Conservation (phyloP, 371 early-diverging fungal genomes). For the Capillidium heterosporum region DNA sequence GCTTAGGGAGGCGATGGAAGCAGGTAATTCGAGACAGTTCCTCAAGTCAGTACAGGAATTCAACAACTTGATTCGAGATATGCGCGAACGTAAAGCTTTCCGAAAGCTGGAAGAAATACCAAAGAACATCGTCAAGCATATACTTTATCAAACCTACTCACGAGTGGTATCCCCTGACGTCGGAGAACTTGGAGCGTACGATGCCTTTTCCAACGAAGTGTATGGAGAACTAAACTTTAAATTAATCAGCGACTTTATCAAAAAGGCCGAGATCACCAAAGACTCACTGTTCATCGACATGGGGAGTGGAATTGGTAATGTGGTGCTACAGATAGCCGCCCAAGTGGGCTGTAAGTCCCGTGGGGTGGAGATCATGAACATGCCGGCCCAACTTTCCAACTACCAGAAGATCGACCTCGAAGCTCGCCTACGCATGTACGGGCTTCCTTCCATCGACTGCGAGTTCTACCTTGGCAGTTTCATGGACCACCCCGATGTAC, state of each 20-base stretch:
- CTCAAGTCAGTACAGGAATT: constrained; percentile 46
- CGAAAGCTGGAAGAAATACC: constrained; percentile 24
- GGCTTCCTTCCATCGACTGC: constrained; percentile 38
- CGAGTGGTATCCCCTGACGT: constrained; percentile 76
- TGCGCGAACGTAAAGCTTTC: constrained; percentile 13
- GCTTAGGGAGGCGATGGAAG: too few relatives aligned
- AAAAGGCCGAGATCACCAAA: constrained; percentile 38
- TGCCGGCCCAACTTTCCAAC: constrained; percentile 59
- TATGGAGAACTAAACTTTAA: constrained; percentile 85
- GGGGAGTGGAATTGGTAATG: constrained; percentile 91
- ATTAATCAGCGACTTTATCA: constrained; percentile 70
- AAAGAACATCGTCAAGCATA: constrained; percentile 57
- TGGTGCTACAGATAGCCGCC: constrained; percentile 85
- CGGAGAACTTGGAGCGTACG: constrained; percentile 57
- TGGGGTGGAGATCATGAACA: constrained; percentile 88
- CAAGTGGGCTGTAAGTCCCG: constrained; percentile 64
- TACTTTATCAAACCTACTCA: constrained; percentile 74
- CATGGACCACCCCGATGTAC: constrained; percentile 36
- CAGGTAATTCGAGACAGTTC: constrained; percentile 17
- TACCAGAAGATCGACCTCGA: constrained; percentile 68
- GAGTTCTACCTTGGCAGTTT: constrained; percentile 58
- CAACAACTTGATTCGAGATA: constrained; percentile 38
- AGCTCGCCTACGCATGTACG: constrained; percentile 41
- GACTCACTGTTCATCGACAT: constrained; percentile 75
- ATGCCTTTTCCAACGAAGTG: constrained; percentile 85